Conservation (phyloP, 2,329 filamentous ascomycete genomes). For the Fusarium foetens region DNA sequence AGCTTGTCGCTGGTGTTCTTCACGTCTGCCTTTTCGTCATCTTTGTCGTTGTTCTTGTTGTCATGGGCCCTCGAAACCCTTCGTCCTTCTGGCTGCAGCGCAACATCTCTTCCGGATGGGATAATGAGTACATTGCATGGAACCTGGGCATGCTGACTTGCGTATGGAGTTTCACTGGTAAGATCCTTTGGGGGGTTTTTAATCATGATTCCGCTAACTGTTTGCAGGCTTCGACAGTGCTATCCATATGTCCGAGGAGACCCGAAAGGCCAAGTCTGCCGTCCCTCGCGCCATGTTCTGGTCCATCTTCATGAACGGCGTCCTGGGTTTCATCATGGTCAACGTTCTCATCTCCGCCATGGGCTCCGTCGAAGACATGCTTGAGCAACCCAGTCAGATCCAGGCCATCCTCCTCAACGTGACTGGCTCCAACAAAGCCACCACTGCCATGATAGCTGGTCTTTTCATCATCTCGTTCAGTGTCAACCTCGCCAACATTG, state of each 20-base stretch:
- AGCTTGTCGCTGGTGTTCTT: constrained; percentile 39
- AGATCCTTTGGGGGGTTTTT: fast-evolving
- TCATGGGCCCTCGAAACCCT: constrained; percentile 39
- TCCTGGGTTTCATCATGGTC: constrained; percentile 43
- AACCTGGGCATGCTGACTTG: constrained; percentile 42
- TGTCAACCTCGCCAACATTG: constrained; percentile 41
- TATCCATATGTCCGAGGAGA: constrained; percentile 43
- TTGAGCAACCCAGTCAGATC: constrained; percentile 36
- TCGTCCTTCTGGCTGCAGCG: constrained; percentile 37
- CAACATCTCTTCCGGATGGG: constrained; percentile 39
- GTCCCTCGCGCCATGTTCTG: constrained; percentile 43
- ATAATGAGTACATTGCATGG: constrained; percentile 39
- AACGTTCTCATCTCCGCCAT: constrained; percentile 42
- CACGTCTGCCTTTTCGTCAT: constrained; percentile 40
- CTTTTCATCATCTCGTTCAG: constrained; percentile 42
- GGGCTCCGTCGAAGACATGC: constrained; percentile 41
- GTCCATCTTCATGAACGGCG: constrained; percentile 45
- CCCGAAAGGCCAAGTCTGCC: constrained; percentile 40
- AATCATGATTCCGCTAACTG: neutral
- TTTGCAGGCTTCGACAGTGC: constrained; percentile 39
- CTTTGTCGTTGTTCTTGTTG: constrained; percentile 39
- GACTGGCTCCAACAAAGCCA: constrained; percentile 35
- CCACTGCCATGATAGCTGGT: constrained; percentile 40
- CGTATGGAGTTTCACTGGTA: constrained; percentile 44
- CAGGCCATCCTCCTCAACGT: constrained; percentile 35